Evolutionary conservation across 768 basidiomycete species (phyloP), one percentile per base, ranked within the genome.

Genomic region (Psilocybe azurescens): DNA sequence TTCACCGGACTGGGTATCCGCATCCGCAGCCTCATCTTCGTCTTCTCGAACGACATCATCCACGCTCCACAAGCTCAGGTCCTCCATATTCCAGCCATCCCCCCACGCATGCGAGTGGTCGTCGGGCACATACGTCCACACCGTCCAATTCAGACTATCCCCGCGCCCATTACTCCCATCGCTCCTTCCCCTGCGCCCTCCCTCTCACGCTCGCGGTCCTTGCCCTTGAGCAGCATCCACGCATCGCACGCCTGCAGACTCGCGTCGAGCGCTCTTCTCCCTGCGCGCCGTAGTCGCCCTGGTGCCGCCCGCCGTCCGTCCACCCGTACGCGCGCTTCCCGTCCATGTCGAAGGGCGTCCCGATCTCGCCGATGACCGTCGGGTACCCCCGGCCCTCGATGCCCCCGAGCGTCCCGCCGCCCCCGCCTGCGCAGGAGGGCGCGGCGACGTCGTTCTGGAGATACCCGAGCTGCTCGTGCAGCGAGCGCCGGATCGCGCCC

Each of bases 11-110:
- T 24, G 2, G 24, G 24, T 2, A 24, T 24, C 24, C 67, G 53
- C 55, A 63, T 66, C 48, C 63, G 62, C 62, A 63, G 24, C 62
- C 41, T 64, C 62, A 41, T 20, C 1, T 3, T 58, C 61, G n/a
- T 48, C 28, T 20, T 29, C 41, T 5, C 2, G 14, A 0, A 58
- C 33, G 36, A 87, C 63, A 72, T 98, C 95, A 65, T 95, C 93
- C 3, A 74, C 66, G 67, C 89, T 90, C 93, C 93, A 98, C 13
- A 99, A 64, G 65, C 92, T 94, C 61, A 99, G 73, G 77, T 99
- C 97, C 77, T 99, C 97, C 76, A 93, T 86, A 73, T 98, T 96
- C 97, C 96, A 99, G 1, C 89, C 89, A 75, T 99, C 97, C 13
- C 97, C 95, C 93, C 93, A 97, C 70, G 85, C 79, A 70, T 98